A percentile compares a stretch with the other conserved stretches of the same genome.
Conservation (phyloP, 768 basidiomycete species). For the Leccinum boreale region DNA sequence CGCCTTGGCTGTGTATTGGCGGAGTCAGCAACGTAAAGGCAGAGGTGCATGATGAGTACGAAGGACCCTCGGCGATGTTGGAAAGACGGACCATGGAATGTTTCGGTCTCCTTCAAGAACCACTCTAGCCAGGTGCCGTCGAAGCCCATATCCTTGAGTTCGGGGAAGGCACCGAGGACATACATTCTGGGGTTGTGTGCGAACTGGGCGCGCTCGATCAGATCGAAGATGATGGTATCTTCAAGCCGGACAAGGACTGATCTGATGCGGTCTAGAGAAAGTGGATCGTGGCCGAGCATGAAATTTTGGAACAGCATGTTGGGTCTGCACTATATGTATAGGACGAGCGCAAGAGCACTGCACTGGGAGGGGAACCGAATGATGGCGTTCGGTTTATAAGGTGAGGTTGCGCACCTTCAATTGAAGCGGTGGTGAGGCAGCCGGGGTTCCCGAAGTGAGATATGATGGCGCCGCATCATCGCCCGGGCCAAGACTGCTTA, state of each 20-base stretch:
- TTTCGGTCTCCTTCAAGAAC: constrained; percentile 94
- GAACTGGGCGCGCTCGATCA: constrained; percentile 97
- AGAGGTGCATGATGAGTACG: background rate
- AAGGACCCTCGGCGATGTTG: background rate
- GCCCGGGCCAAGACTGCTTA: too few species aligned
- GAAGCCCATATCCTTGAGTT: constrained; percentile 72
- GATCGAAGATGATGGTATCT: constrained; percentile 97
- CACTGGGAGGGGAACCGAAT: too few species aligned
- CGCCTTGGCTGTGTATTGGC: constrained; percentile 71
- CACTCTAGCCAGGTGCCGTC: constrained; percentile 93
- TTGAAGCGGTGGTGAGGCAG: background rate
- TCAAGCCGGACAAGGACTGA: constrained; percentile 86
- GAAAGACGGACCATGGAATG: constrained; percentile 80
- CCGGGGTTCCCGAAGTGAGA: too few species aligned
- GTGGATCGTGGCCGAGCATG: constrained; percentile 65
- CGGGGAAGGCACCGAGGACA: constrained; percentile 70
- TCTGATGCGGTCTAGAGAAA: constrained; percentile 86
- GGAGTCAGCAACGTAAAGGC: background rate
- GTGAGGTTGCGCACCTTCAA: background rate
- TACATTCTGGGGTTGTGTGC: constrained; percentile 92
- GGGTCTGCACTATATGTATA: background rate
- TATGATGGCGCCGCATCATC: too few species aligned
- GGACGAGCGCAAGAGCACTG: constrained; percentile 8
- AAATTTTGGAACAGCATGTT: constrained; percentile 65
- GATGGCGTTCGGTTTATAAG: constrained; percentile 10